phyloP scores from a whole-genome alignment of 345 rosid genomes.

The Eucalyptus coolabah region DNA sequence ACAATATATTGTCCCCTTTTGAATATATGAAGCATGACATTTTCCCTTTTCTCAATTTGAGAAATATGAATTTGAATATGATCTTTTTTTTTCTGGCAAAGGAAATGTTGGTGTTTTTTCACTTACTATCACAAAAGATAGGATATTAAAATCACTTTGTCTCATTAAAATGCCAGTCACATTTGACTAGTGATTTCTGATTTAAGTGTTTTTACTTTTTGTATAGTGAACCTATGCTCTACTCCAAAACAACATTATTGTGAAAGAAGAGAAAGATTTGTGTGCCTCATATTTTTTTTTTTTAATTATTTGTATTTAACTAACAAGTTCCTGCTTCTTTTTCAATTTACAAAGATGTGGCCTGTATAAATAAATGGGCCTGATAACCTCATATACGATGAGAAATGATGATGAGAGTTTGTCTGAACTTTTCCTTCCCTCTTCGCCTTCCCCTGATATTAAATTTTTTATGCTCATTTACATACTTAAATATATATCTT shows the following conservation, averaged over 20 bases:
- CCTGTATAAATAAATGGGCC: not conserved
- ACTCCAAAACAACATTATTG: not conserved
- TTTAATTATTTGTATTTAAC: not conserved
- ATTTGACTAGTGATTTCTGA: not conserved
- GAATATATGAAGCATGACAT: not conserved
- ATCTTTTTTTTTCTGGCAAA: not conserved
- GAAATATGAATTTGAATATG: not conserved
- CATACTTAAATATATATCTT: not conserved
- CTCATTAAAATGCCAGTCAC: not conserved
- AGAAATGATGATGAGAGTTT: not conserved
- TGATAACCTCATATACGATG: not conserved
- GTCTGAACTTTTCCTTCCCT: not conserved
- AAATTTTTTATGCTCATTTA: not conserved
- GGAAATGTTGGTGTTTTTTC: not conserved
- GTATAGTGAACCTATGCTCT: not conserved
- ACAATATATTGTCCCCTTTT: not conserved
- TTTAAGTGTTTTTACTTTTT: not conserved
- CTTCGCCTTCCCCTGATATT: not conserved
- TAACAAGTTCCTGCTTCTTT: not conserved
- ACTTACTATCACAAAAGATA: not conserved
- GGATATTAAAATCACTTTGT: not conserved
- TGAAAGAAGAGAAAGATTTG: not conserved
- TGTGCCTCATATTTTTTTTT: not conserved
- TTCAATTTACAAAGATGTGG: not conserved
- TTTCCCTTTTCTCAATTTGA: not conserved